Base-by-base conservation (phyloP, 2,329 filamentous ascomycete species). In the Fusarium incarnatum region DNA sequence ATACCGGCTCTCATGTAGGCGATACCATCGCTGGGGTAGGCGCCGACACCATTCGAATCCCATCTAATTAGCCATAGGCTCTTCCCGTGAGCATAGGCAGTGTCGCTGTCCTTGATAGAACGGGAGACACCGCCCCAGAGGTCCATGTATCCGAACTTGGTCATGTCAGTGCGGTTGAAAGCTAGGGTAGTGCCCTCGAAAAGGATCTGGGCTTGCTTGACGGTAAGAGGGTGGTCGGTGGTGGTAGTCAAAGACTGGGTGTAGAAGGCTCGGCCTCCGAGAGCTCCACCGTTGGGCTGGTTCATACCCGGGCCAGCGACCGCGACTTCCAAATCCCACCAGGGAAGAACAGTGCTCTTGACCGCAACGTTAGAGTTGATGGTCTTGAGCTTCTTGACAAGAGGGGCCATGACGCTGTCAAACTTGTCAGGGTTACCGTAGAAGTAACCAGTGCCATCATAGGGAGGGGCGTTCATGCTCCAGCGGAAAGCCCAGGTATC, bases 91-190 rank as follows among this genome's bases (percentile, higher is more conserved):
- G 73, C 69, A 15, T 72, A 74, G 1, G 59, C 59, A 0, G 73
- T 75, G 23, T 75, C 73, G 1, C 25, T 42, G 16, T 75, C 73
- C 7, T 52, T 45, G 32, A 75, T 70, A 23, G 55, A 44, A 8
- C 73, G 69, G 5, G 73, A 75, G 2, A 75, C 64, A 18, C 73
- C 73, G 2, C 73, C 73, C 73, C 73, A 75, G 28, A 75, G 71
- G n/a, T 75, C 73, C 15, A 75, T 47, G 42, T 73, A 75, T 3
- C 69, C 73, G 1, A 63, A 70, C 46, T 70, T 73, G 8, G 48
- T 28, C 13, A 74, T n/a, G 11, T 74, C 73, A 4, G 71, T 75
- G 8, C 73, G 73, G 54, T 74, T 73, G 11, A 75, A 75, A 8
- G 63, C 57, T 3, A 75, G n/a, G 1, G 64, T 60, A 2, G 71